Conservation (phyloP, 2,329 filamentous ascomycete species). For the Talaromyces atroroseus region DNA sequence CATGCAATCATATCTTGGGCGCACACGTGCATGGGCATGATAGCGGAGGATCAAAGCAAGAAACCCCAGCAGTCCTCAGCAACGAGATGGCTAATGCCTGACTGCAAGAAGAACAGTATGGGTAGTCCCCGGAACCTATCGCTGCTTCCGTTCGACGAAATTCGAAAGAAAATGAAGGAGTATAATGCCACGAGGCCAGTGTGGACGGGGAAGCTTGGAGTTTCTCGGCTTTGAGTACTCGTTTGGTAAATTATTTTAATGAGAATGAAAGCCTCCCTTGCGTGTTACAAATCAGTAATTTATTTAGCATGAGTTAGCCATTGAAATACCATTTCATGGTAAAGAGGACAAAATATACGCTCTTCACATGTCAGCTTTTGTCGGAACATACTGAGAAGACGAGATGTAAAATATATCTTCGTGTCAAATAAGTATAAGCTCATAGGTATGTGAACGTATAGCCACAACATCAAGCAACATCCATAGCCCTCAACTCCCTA, state of each 20-base stretch:
- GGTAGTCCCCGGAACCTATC: background rate
- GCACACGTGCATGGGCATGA: slow-evolving; percentile 1
- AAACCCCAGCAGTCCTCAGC: background rate
- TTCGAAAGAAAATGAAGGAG: slow-evolving; percentile 9
- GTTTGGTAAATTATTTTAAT: background rate
- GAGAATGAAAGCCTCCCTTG: too few species aligned
- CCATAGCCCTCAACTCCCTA: background rate
- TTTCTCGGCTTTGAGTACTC: background rate
- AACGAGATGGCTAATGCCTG: slow-evolving; percentile 3
- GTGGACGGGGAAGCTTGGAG: slow-evolving; percentile 7
- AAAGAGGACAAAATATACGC: too few species aligned
- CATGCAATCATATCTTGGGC: slow-evolving; percentile 5
- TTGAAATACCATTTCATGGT: background rate
- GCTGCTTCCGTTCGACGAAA: slow-evolving; percentile 3
- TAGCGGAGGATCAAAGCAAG: background rate
- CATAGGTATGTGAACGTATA: too few species aligned
- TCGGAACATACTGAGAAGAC: too few species aligned
- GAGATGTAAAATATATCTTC: too few species aligned
- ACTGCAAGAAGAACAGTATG: background rate
- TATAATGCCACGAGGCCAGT: slow-evolving; percentile 7
- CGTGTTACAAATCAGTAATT: too few species aligned
- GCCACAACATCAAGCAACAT: background rate
- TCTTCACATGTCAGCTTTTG: too few species aligned
- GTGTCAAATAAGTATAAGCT: too few species aligned
- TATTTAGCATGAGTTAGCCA: background rate